These are phyloP conservation scores for Miscanthus lutarioriparius DNA, from an alignment of 176 grass and related monocot genomes.

Conservation along the genomic window DNA sequence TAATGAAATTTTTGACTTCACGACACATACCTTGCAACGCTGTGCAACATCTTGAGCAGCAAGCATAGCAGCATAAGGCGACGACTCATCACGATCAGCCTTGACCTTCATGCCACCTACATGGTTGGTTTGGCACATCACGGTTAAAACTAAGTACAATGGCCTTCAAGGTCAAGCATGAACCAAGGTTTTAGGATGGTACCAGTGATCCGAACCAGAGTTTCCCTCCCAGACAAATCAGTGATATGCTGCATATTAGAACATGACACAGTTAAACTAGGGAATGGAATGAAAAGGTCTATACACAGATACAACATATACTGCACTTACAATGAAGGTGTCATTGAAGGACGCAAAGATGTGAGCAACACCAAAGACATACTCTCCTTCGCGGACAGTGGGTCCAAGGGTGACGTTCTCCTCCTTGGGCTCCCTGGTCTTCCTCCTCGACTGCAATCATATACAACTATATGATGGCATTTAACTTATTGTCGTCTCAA, in stretches of 20 bases:
- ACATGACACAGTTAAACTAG: not conserved
- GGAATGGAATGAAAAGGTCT: not conserved
- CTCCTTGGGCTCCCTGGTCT: constrained; percentile 89
- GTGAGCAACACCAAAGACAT: constrained; percentile 79
- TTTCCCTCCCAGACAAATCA: constrained; percentile 84
- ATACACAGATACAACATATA: not conserved
- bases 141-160: not conserved
- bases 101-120: constrained; percentile 93
- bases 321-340: constrained; percentile 67
- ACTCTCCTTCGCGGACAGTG: constrained; percentile 71
- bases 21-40: constrained; percentile 63
- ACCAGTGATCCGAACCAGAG: constrained; percentile 84
- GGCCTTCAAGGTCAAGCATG: not conserved
- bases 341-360: constrained; percentile 89
- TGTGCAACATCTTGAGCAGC: constrained; percentile 81
- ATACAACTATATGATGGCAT: not conserved
- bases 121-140: constrained; percentile 6
- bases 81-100: constrained; percentile 91
- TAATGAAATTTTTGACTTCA: not conserved
- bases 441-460: constrained; percentile 62
- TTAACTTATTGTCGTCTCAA: not conserved
- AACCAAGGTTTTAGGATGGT: not conserved
- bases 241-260: constrained; percentile 64
- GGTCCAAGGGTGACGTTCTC: constrained; percentile 79
- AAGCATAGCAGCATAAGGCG: constrained; percentile 96